Percentiles rank a stretch among this genome's conserved stretches.
Conservation (phyloP, 495 filamentous ascomycete genomes). For the Copromyces sp. region DNA sequence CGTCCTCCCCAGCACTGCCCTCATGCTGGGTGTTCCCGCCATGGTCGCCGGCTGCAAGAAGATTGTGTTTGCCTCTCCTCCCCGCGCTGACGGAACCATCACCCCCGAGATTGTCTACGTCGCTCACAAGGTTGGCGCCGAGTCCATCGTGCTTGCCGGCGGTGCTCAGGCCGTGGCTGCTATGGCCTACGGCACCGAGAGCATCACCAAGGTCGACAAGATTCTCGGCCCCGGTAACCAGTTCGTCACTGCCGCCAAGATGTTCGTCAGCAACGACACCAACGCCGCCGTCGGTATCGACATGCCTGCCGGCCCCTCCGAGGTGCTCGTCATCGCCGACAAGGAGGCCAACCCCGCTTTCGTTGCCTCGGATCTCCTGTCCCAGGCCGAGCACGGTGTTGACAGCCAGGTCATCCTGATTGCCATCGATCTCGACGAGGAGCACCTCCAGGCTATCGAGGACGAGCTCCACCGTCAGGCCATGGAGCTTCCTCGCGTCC, state of each 20-base stretch:
- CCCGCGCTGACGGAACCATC: constrained; percentile 77
- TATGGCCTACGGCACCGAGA: constrained; percentile 76
- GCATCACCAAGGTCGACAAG: constrained; percentile 93
- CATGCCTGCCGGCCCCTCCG: constrained; percentile 95
- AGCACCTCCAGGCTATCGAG: constrained; percentile 68
- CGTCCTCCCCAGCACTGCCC: constrained; percentile 86
- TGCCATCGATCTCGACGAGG: constrained; percentile 65
- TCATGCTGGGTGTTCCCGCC: constrained; percentile 96
- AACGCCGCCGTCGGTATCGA: constrained; percentile 91
- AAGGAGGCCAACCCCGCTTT: constrained; percentile 82
- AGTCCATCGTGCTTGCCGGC: constrained; percentile 88
- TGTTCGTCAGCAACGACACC: constrained; percentile 93
- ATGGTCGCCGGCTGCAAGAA: constrained; percentile 96
- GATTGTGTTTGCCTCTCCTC: constrained; percentile 88
- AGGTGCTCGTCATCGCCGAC: constrained; percentile 95
- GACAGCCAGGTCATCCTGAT: constrained; percentile 94
- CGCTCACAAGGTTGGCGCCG: constrained; percentile 94
- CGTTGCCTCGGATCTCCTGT: constrained; percentile 87
- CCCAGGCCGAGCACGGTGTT: constrained; percentile 91
- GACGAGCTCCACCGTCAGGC: constrained; percentile 85
- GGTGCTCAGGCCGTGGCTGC: constrained; percentile 93
- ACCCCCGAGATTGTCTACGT: constrained; percentile 96
- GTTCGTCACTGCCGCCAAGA: constrained; percentile 97
- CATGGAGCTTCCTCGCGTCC: constrained; percentile 75
- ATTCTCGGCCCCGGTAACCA: constrained; percentile 97